Evolutionary conservation across 1,284 basidiomycete genomes (phyloP), one percentile per base, ranked within the genome.

Genomic region (Fomes fomentarius): DNA sequence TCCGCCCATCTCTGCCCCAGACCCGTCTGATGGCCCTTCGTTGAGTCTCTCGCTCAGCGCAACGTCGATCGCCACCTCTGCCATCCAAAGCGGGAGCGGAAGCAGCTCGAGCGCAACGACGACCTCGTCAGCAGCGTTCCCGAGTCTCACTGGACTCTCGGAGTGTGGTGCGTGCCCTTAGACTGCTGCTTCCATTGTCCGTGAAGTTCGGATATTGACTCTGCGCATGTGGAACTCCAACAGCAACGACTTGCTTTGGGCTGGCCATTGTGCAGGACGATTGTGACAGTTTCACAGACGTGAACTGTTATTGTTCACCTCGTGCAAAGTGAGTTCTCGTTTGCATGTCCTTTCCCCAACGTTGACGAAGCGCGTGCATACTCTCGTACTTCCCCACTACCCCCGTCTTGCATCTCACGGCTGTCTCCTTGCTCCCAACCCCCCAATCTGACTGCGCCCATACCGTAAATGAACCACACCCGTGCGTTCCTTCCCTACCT

Each of bases 131-230:
- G 61, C 69, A 3, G 54, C 61, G 25, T 63, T 67, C 52, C 69
- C 69, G 2, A 68, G 65, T 44, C 47, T 71, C 44, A 66, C 62
- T 39, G 65, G 65, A n/a, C 60, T 64, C 24, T 69, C 69, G 15
- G 31, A 60, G 14, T 71, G 69, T 38, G 68, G 69, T 70, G 28
- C 48, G 66, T 58, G n/a, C 21, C 41, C 25, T 42, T 42, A 21
- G 12, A 35, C 14, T n/a, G 24, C 5, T 17, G 17, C 43, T 12
- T 48, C 19, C 11, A n/a, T n/a, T 33, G 12, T 48, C n/a, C 14
- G 19, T 25, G 3, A 30, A 14, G 22, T n/a, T 24, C 17, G 38
- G 15, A 21, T n/a, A 45, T 43, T 21, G 41, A 37, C 39, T 6
- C 39, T 47, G 30, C 48, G 17, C n/a, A n/a, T 1, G 39, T n/a